Percentiles rank a stretch among this genome's conserved stretches.
Conservation (phyloP, 1,139 yeast genomes). For the Candida sojae region DNA sequence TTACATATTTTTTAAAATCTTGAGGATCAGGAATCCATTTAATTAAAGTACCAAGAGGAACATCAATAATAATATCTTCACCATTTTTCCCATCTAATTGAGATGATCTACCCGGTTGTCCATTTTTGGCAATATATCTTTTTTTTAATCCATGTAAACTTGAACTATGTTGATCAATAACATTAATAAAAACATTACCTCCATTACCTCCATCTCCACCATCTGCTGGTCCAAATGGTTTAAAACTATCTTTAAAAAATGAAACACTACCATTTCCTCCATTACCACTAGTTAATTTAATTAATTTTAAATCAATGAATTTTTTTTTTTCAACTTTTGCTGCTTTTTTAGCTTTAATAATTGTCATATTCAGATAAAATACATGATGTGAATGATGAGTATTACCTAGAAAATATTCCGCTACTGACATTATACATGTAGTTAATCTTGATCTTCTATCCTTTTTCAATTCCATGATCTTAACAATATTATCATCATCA, state of each 20-base stretch:
- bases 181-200: conserved; percentile 82
- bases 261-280: conserved; percentile 93
- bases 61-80: conserved; percentile 72
- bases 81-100: conserved; percentile 88
- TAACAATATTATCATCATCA: background rate
- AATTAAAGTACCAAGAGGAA: conserved; percentile 88
- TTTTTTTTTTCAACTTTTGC: conserved; percentile 41
- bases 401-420: conserved; percentile 46
- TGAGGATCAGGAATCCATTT: conserved; percentile 84
- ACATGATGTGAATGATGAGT: conserved; percentile 44
- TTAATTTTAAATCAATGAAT: conserved; percentile 63
- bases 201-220: conserved; percentile 99
- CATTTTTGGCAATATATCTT: conserved; percentile 70
- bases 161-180: conserved; percentile 61
- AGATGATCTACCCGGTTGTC: conserved; percentile 67
- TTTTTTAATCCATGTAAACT: conserved; percentile 71
- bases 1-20: conserved; percentile 37
- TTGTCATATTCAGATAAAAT: conserved; percentile 13
- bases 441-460: conserved; percentile 1
- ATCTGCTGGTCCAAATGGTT: conserved; percentile 90
- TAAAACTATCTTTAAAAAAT: conserved; percentile 81
- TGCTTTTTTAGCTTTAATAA: conserved; percentile 24
- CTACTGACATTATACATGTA: conserved; percentile 21
- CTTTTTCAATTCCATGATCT: background rate
- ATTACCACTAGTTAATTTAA: conserved; percentile 70